Evolutionary conservation across 2,329 filamentous ascomycete species (phyloP).

Genomic region (Parafenestella ontariensis): DNA sequence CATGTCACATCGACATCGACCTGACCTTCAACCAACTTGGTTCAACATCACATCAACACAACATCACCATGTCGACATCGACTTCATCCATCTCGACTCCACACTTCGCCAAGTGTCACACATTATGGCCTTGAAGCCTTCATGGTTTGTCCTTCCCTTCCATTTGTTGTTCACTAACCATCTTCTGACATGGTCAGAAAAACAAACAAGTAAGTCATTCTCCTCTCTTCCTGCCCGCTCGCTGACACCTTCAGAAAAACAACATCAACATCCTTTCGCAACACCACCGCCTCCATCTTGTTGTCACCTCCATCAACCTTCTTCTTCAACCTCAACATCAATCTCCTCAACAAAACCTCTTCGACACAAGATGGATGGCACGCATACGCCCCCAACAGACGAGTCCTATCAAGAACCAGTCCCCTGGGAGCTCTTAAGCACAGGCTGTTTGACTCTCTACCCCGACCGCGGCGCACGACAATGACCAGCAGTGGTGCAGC

Average conservation of each 20-base stretch:
- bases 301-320: neutral
- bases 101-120: neutral
- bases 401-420: slow-evolving; percentile 5
- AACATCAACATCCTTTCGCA: neutral
- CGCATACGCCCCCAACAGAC: neutral
- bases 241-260: neutral
- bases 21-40: neutral
- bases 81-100: neutral
- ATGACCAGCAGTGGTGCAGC: neutral
- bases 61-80: neutral
- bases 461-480: slow-evolving; percentile 3
- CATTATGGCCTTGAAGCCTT: slow-evolving; percentile 3
- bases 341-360: neutral
- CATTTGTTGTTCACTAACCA: neutral
- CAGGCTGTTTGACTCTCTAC: slow-evolving; percentile 7
- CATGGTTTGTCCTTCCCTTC: neutral
- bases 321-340: too few relatives aligned
- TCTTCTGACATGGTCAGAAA: slow-evolving; percentile 3
- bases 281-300: neutral
- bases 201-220: neutral
- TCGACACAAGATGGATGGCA: neutral
- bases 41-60: slow-evolving; percentile 1
- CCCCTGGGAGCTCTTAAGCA: neutral
- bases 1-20: neutral
- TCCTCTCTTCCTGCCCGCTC: neutral